These are phyloP conservation scores for Bryoerythrophyllum caledonicum DNA, from an alignment of 225 moss, liverwort and hornwort genomes.

Conservation along the genomic window DNA sequence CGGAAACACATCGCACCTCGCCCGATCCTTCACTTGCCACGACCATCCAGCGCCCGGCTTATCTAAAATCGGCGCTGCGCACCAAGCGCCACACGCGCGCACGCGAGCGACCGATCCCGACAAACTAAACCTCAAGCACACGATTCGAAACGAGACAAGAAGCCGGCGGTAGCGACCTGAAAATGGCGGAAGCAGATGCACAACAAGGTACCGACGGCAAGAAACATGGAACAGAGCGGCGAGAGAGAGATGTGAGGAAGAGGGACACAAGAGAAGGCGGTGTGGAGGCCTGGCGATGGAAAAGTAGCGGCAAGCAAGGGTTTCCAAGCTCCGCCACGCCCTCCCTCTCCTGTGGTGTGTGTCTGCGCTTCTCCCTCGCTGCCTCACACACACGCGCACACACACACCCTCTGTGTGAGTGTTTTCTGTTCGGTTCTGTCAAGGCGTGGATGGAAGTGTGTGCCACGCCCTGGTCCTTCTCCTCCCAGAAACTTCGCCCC, in stretches of 20 bases:
- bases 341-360: background rate
- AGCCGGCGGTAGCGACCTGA: background rate
- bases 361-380: background rate
- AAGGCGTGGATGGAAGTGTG: background rate
- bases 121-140: background rate
- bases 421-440: constrained; percentile 1
- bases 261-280: background rate
- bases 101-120: constrained; percentile 15
- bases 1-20: constrained; percentile 31
- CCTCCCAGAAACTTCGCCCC: background rate
- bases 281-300: background rate
- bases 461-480: background rate
- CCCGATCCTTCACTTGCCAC: constrained; percentile 30
- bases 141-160: background rate
- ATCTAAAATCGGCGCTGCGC: background rate
- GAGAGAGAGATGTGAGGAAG: background rate
- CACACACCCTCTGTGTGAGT: background rate
- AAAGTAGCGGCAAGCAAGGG: background rate
- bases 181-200: constrained; percentile 7
- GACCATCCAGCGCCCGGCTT: constrained; percentile 30
- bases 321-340: background rate
- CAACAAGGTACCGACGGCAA: constrained; percentile 10
- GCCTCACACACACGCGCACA: too few relatives aligned
- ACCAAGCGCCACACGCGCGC: background rate
- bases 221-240: background rate